Conservation (phyloP, 1,139 yeast species). For the Blastobotrys capitulatus region DNA sequence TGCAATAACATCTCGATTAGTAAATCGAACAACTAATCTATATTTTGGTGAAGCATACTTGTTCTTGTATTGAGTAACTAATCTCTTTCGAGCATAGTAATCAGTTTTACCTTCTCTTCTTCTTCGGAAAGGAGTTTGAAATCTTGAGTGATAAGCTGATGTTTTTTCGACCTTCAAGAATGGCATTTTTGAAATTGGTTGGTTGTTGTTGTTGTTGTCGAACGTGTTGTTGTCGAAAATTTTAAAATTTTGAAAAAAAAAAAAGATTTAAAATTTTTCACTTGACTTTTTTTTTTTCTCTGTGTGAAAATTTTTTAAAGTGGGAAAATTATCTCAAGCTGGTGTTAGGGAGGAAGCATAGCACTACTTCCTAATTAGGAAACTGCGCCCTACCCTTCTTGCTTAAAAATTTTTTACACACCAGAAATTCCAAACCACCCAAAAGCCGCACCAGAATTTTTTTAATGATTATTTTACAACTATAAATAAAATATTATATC, state of each 20-base stretch:
- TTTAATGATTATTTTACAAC: too few species aligned
- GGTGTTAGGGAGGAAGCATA: too few species aligned
- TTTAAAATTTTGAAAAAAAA: neutral
- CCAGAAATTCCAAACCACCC: too few species aligned
- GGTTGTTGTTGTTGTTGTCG: conserved; percentile 3
- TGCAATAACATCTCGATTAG: conserved; percentile 99
- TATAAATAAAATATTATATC: too few species aligned
- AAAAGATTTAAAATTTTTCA: neutral
- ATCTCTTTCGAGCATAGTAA: conserved; percentile 99
- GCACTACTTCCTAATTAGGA: too few species aligned
- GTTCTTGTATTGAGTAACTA: conserved; percentile 99
- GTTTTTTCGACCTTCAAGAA: conserved; percentile 68
- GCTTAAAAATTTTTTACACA: too few species aligned
- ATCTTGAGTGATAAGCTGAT: conserved; percentile 98
- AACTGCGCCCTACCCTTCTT: too few species aligned
- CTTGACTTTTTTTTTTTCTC: too few species aligned
- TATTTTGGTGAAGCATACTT: conserved; percentile 99
- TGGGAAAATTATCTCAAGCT: too few species aligned
- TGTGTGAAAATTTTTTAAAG: too few species aligned
- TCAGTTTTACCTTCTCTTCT: conserved; percentile 99
- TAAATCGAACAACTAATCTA: conserved; percentile 99
- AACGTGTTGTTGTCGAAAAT: neutral
- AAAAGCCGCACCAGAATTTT: too few species aligned
- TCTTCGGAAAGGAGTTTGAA: conserved; percentile 99
- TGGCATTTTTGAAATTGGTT: conserved; percentile 62